Percentiles rank a stretch among this genome's conserved stretches.
These are phyloP conservation scores for Diaporthe vexans DNA, from an alignment of 2,329 filamentous ascomycete genomes.

Conservation along the genomic window DNA sequence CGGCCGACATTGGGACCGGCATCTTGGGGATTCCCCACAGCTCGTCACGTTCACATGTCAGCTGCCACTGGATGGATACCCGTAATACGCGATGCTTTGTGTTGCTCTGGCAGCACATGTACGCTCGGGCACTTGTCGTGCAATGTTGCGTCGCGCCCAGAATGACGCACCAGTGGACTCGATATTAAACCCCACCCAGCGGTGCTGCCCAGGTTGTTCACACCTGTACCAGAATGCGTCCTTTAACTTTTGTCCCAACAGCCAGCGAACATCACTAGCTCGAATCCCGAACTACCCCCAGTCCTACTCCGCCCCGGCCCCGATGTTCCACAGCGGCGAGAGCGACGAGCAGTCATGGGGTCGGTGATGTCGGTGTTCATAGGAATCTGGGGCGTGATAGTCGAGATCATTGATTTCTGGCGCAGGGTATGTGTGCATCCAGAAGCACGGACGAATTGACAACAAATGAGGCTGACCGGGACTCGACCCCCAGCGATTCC, in stretches of 20 bases:
- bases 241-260: not conserved
- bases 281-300: not conserved
- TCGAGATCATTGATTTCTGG: constrained; percentile 76
- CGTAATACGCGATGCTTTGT: not conserved
- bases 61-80: not conserved
- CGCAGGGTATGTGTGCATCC: constrained; percentile 62
- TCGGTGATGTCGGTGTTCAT: constrained; percentile 51
- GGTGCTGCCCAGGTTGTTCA: not conserved
- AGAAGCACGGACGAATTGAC: constrained; percentile 38
- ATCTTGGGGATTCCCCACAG: not conserved
- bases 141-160: not conserved
- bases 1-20: not conserved
- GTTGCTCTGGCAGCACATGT: constrained; percentile 27
- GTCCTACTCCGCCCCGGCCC: not conserved
- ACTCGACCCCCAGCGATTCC: constrained; percentile 68
- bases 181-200: constrained; percentile 11
- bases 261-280: not conserved
- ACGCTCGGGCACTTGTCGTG: constrained; percentile 26
- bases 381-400: constrained; percentile 69
- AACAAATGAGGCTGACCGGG: constrained; percentile 1
- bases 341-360: constrained; percentile 37
- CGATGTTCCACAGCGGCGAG: constrained; percentile 23
- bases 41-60: constrained; percentile 36
- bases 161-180: constrained; percentile 7
- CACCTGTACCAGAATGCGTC: not conserved